Evolutionary conservation across 805 yeast species (phyloP), one percentile per base, ranked within the genome.

Genomic region (Candida namnaoensis): DNA sequence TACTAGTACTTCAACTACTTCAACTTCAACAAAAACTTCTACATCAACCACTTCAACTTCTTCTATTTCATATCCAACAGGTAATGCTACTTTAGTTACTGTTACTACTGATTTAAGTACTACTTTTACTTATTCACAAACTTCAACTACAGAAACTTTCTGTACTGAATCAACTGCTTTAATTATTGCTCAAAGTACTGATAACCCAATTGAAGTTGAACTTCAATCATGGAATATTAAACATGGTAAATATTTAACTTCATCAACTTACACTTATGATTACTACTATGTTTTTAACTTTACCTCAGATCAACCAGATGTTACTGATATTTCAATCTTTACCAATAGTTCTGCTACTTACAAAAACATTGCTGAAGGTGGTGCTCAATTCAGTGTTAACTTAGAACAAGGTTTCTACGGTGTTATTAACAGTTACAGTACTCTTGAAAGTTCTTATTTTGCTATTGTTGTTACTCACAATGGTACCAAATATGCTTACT

Each of bases 391-490:
- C 14, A 39, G 42, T 39, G 43, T 50, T 33, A 50, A 50, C 38
- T 38, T 47, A 40, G 27, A 47, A 27, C 44, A 50, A 36, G 54
- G 54, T 45, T 43, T 42, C 8, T 37, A 39, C 37, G 45, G 38
- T 35, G 27, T 35, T 25, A 25, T 44, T 34, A 36, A n/a, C 11
- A 32, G 38, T 5, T 27, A 27, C 9, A 2, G 30, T 14, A 13
- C 13, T 11, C 25, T 23, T 19, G 40, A 43, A 15, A 38, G 45
- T 10, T 33, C 27, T 27, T 38, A 38, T 14, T 37, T 37, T 25
- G 26, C 28, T 8, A 19, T 48, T 12, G 26, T 44, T 19, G 37
- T 41, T 23, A 42, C 46, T 3, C n/a, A 44, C 1, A 25, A 25
- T 14, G 52, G 48, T 5, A 32, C 30, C 8, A 41, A 32, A 4